These are phyloP conservation scores for Chloris gayana DNA, from an alignment of 176 grass and related monocot species.

Conservation along the genomic window DNA sequence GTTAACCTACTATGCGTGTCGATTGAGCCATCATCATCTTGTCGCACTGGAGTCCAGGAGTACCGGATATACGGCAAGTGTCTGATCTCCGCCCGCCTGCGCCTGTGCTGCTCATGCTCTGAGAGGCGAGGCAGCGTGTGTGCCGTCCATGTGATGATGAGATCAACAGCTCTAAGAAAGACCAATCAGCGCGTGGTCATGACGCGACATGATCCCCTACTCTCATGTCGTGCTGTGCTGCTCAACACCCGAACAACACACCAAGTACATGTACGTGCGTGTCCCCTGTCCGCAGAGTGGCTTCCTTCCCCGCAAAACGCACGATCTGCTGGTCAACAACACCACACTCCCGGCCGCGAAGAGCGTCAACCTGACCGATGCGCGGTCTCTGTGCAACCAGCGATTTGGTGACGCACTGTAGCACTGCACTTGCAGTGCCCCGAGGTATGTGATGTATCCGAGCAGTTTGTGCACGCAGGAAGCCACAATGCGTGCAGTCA, in stretches of 20 bases:
- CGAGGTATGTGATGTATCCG: too few species aligned
- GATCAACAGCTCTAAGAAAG: neutral
- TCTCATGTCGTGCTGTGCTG: too few species aligned
- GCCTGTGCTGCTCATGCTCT: too few species aligned
- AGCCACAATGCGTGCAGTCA: neutral
- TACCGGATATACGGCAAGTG: neutral
- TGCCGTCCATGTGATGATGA: neutral
- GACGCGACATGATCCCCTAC: neutral
- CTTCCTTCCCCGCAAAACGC: neutral
- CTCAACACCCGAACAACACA: too few species aligned
- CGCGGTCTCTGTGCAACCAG: too few species aligned
- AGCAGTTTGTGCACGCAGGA: neutral
- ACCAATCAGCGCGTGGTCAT: too few species aligned
- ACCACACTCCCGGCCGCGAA: neutral
- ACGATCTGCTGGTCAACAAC: slow-evolving; percentile 20
- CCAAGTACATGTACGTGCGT: too few species aligned
- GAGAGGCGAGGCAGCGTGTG: neutral
- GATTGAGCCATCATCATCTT: neutral
- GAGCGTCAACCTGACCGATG: too few species aligned
- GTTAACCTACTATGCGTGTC: neutral
- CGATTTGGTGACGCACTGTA: too few species aligned
- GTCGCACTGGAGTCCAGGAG: neutral
- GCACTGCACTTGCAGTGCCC: too few species aligned
- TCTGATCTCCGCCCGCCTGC: neutral
- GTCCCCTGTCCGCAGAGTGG: neutral